Conservation (phyloP, 176 grass and related monocot species). For the Paspalum vaginatum region DNA sequence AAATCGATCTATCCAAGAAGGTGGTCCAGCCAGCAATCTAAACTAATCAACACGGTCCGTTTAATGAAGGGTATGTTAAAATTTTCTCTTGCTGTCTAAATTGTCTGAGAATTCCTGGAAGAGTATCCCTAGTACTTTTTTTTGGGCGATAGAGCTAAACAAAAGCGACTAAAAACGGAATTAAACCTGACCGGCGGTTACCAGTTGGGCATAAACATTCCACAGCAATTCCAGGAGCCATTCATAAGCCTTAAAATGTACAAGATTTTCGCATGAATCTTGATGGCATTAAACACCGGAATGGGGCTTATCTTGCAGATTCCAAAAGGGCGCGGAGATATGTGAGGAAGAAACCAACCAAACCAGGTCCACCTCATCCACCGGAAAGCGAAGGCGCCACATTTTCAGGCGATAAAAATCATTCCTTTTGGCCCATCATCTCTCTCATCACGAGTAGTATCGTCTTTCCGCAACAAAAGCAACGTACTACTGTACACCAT, state of each 20-base stretch:
- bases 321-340: slow-evolving; percentile 13
- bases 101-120: too few species aligned
- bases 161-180: background rate
- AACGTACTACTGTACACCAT: background rate
- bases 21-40: too few species aligned
- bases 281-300: slow-evolving; percentile 29
- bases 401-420: slow-evolving; percentile 18
- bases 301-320: background rate
- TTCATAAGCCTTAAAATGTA: slow-evolving; percentile 7
- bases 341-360: background rate
- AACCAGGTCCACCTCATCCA: slow-evolving; percentile 41
- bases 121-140: too few species aligned
- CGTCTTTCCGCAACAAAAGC: slow-evolving; percentile 6
- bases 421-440: slow-evolving; percentile 13
- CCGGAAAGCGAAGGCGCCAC: slow-evolving; percentile 43
- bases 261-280: slow-evolving; percentile 28
- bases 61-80: too few species aligned
- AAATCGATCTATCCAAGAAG: too few species aligned
- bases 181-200: background rate
- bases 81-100: too few species aligned
- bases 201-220: background rate
- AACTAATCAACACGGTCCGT: too few species aligned
- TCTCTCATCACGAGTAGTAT: background rate
- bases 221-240: background rate
- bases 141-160: too few species aligned